phyloP scores from a whole-genome alignment of 2,329 filamentous ascomycete species.

The Xylariomycetidae sp. region DNA sequence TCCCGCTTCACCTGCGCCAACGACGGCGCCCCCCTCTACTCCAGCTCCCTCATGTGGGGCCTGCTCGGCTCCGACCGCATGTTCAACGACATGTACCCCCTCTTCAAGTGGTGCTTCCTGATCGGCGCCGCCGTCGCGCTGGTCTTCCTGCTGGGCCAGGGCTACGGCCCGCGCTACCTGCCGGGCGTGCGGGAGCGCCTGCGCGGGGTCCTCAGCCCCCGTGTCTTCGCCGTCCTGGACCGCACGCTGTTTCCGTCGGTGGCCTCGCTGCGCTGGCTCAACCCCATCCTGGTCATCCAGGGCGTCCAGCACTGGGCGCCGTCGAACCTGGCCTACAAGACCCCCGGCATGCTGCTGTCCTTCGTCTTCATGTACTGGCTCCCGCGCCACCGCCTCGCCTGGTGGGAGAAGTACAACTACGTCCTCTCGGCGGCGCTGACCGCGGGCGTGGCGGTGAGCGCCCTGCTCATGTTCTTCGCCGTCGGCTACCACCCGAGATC shows the following conservation, averaged over 20 bases:
- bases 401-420: constrained; percentile 44
- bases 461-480: constrained; percentile 38
- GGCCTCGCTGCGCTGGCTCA: constrained; percentile 34
- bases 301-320: constrained; percentile 38
- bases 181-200: constrained; percentile 28
- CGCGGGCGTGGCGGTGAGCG: constrained; percentile 35
- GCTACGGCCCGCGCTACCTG: constrained; percentile 28
- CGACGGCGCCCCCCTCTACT: constrained; percentile 25
- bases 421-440: constrained; percentile 36
- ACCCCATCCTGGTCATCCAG: constrained; percentile 34
- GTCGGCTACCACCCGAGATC: constrained; percentile 31
- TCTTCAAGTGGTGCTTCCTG: constrained; percentile 40
- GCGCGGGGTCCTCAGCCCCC: constrained; percentile 21
- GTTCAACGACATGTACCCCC: constrained; percentile 35
- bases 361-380: constrained; percentile 40
- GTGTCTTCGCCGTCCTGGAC: constrained; percentile 29
- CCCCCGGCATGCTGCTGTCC: constrained; percentile 33
- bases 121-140: constrained; percentile 32
- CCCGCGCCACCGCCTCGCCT: constrained; percentile 29
- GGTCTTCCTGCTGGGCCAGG: constrained; percentile 20
- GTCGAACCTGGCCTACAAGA: constrained; percentile 37
- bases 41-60: constrained; percentile 30
- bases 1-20: constrained; percentile 24
- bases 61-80: constrained; percentile 30
- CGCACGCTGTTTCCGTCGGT: constrained; percentile 32